Percentiles rank a stretch among this genome's conserved stretches.
phyloP scores from a whole-genome alignment of 192 early-diverging fungal genomes.

The Radiomyces spectabilis region DNA sequence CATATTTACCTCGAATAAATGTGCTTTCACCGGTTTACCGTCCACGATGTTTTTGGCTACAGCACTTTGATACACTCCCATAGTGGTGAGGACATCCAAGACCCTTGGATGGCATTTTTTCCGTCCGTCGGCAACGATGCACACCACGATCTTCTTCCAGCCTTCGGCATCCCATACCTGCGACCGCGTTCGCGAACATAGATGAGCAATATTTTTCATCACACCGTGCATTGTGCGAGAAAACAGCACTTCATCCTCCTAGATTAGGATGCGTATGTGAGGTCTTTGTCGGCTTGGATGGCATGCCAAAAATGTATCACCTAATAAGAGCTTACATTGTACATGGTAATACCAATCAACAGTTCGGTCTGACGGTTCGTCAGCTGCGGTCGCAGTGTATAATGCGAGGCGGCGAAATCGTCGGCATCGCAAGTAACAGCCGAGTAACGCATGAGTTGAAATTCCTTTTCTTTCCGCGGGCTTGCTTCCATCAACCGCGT shows the following conservation, averaged over 20 bases:
- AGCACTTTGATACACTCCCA: conserved; percentile 74
- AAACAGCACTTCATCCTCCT: conserved; percentile 88
- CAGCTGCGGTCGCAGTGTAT: conserved; percentile 63
- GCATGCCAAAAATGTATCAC: too few relatives aligned
- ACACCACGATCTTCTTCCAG: conserved; percentile 90
- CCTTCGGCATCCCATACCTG: conserved; percentile 73
- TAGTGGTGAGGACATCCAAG: conserved; percentile 69
- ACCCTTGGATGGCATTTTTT: conserved; percentile 66
- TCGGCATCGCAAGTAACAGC: conserved; percentile 85
- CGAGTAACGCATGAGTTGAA: conserved; percentile 92
- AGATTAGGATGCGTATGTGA: too few relatives aligned
- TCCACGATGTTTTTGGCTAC: conserved; percentile 62
- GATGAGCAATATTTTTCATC: conserved; percentile 92
- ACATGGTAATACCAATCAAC: conserved; percentile 84
- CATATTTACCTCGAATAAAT: conserved; percentile 68
- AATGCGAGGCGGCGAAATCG: conserved; percentile 69
- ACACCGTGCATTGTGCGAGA: conserved; percentile 80
- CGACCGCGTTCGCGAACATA: conserved; percentile 67
- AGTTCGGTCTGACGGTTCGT: conserved; percentile 60
- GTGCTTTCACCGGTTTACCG: conserved; percentile 65
- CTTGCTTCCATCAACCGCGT: conserved; percentile 44
- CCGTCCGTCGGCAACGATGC: conserved; percentile 87
- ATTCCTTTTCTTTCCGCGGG: conserved; percentile 64
- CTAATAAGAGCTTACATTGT: too few relatives aligned
- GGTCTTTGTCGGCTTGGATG: too few relatives aligned